Base-by-base conservation (phyloP, 176 grass and related monocot genomes). In the Rhynchospora tenuis region DNA sequence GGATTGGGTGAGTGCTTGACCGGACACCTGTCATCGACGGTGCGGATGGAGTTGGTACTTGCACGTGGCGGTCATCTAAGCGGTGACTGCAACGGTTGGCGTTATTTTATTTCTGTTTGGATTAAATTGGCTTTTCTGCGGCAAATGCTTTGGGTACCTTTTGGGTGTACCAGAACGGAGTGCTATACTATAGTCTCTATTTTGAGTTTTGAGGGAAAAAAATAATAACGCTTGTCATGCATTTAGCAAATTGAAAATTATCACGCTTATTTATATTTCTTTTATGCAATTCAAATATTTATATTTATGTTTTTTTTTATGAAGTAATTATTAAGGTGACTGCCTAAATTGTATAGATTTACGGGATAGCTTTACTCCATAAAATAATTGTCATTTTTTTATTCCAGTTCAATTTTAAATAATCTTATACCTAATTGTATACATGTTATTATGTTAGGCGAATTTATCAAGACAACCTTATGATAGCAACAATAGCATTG, bases 21-120 rank as follows among this genome's bases (percentile, higher is more conserved):
- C 85, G n/a, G 8, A 70, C 85, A 87, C 54, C 79, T 87, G 85
- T 57, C 85, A 64, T 7, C 67, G 68, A 87, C 78, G 85, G 79
- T 5, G 10, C 0, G 0, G 85, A 87, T 87, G 1, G 11, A 57
- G 66, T 33, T 28, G 23, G 23, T 45, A 50, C 0, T 3, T 7
- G 59, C 85, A 87, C 79, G 85, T 87, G 79, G 79, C 85, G 57
- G 6, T 20, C 67, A 87, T 87, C 85, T 22, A 4, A 2, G 13
- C 7, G 2, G 59, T 82, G 80, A 67, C 80, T 68, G 80, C 47
- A 45, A 82, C 60, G 80, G 80, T 82, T 81, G 43, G 59, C 66
- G 51, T 81, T 64, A 50, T 82, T 19, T 63, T 16, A 81, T 63
- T 81, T 81, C 7, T 81, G 17, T 80, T 80, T 29, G 27, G 9